These are phyloP conservation scores for Fusarium sp. DNA, from an alignment of 2,329 filamentous ascomycete species.

Conservation along the genomic window DNA sequence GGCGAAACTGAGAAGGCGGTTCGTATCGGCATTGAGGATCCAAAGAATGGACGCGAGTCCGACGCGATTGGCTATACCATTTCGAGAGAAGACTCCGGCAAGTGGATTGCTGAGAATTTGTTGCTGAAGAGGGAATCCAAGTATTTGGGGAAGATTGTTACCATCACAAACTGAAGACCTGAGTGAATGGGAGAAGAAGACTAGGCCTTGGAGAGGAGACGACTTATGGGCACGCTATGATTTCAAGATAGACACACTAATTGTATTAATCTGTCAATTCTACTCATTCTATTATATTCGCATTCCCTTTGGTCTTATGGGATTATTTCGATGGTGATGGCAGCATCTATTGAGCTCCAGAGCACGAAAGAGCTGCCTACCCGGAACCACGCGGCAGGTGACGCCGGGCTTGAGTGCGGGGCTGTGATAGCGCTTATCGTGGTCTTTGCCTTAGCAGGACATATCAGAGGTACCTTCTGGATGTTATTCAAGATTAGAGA, in stretches of 20 bases:
- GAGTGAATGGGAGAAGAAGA: no score
- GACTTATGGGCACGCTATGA: background rate
- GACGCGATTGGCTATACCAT: constrained; percentile 61
- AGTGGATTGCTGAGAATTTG: constrained; percentile 59
- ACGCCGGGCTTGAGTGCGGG: background rate
- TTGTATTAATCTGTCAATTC: background rate
- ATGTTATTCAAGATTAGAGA: no score
- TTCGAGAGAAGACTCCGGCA: constrained; percentile 58
- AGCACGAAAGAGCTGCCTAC: background rate
- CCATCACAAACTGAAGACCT: constrained; percentile 50
- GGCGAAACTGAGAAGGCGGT: constrained; percentile 46
- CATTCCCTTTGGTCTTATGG: background rate
- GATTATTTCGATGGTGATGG: background rate
- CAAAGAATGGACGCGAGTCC: constrained; percentile 47
- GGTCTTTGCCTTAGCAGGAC: background rate
- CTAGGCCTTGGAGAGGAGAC: background rate
- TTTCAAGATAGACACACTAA: background rate
- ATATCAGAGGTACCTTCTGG: background rate
- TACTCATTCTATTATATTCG: background rate
- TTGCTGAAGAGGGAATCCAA: constrained; percentile 40
- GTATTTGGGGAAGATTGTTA: constrained; percentile 53
- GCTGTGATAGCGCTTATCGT: background rate
- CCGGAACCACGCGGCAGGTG: rapidly evolving
- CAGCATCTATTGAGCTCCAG: background rate
- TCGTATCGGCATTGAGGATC: constrained; percentile 56